Conservation (phyloP, 345 rosid genomes). For the Pistacia vera region DNA sequence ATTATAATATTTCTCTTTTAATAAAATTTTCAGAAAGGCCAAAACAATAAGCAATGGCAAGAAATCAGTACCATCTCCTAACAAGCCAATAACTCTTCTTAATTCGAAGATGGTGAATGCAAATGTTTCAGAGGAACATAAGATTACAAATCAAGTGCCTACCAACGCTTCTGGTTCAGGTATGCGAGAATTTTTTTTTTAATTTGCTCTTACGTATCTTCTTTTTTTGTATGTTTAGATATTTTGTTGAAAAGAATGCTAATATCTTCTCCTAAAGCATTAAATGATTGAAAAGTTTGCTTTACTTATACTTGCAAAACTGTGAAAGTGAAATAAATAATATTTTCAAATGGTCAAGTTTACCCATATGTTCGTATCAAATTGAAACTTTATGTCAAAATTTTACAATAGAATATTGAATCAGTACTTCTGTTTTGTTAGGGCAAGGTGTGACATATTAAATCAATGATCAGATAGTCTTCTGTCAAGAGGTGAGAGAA, state of each 20-base stretch:
- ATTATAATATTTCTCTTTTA: neutral
- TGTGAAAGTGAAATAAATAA: neutral
- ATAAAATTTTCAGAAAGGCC: conserved; percentile 52
- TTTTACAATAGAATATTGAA: conserved; percentile 8
- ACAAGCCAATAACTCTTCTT: conserved; percentile 30
- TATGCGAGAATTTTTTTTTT: conserved; percentile 14
- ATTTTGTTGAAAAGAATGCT: neutral
- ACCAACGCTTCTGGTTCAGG: conserved; percentile 41
- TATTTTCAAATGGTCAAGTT: neutral
- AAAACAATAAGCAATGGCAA: conserved; percentile 57
- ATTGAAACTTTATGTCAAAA: neutral
- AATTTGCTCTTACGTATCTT: neutral
- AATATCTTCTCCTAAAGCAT: neutral
- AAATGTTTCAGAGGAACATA: conserved; percentile 41
- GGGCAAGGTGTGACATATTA: conserved; percentile 34
- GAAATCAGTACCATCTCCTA: conserved; percentile 30
- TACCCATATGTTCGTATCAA: neutral
- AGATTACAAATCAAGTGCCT: conserved; percentile 32
- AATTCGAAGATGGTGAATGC: conserved; percentile 29
- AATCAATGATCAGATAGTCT: conserved; percentile 36
- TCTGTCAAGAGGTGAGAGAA: conserved; percentile 17
- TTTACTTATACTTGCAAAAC: neutral
- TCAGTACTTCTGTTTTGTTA: conserved; percentile 18
- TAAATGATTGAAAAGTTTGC: neutral
- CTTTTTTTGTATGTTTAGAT: conserved; percentile 18